These are phyloP conservation scores for Bryoglossum gracile DNA, from an alignment of 495 filamentous ascomycete species.

Conservation along the genomic window DNA sequence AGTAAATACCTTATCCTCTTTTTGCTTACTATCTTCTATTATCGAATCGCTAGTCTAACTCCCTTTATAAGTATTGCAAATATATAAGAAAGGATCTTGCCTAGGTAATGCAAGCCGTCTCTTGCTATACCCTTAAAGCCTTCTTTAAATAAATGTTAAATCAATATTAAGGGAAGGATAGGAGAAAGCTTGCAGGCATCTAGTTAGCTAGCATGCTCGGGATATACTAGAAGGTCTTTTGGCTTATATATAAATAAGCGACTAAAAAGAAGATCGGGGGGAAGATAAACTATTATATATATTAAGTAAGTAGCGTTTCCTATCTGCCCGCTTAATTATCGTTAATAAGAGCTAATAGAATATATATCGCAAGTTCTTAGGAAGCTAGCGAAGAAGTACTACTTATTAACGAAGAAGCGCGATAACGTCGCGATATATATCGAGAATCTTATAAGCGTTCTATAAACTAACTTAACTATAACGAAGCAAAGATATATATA, in stretches of 20 bases:
- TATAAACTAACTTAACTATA: constrained; percentile 26
- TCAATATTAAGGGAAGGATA: constrained; percentile 30
- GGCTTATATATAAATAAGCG: constrained; percentile 39
- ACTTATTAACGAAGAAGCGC: constrained; percentile 18
- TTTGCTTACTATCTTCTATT: not conserved
- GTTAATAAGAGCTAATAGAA: constrained; percentile 3
- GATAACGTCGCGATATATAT: constrained; percentile 30
- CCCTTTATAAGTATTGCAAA: not conserved
- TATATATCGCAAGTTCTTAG: constrained; percentile 14
- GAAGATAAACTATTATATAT: constrained; percentile 24
- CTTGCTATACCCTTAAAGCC: constrained; percentile 22
- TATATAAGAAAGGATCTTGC: not conserved
- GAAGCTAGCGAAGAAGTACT: constrained; percentile 24
- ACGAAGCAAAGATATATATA: constrained; percentile 31
- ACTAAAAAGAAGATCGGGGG: constrained; percentile 47
- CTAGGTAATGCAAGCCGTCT: constrained; percentile 20
- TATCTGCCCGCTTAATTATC: constrained; percentile 10
- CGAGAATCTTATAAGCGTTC: constrained; percentile 32
- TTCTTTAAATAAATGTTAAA: constrained; percentile 32
- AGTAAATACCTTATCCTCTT: not conserved
- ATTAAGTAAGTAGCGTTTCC: constrained; percentile 22
- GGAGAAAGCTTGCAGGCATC: constrained; percentile 26
- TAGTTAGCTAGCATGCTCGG: constrained; percentile 30
- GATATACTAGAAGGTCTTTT: constrained; percentile 34
- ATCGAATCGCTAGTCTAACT: not conserved